phyloP scores from a whole-genome alignment of 2,329 filamentous ascomycete species.

The Aspergillus fijiensis region DNA sequence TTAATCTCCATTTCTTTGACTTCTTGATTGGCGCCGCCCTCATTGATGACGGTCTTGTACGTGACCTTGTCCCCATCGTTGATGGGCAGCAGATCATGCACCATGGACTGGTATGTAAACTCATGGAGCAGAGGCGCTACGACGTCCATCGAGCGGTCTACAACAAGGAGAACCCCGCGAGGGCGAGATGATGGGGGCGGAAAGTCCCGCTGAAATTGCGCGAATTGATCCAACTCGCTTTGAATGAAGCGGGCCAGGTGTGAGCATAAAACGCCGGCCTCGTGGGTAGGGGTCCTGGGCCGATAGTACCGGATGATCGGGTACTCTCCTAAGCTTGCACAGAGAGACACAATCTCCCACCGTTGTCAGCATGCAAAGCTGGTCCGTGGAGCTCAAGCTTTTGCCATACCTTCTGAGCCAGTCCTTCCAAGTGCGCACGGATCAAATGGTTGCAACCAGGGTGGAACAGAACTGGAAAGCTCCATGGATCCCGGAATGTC shows the following conservation, averaged over 20 bases:
- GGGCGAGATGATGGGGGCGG: conserved; percentile 72
- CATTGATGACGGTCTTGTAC: conserved; percentile 77
- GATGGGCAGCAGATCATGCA: conserved; percentile 85
- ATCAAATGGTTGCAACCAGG: conserved; percentile 84
- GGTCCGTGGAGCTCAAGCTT: conserved; percentile 16
- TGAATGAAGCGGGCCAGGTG: conserved; percentile 90
- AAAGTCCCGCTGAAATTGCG: conserved; percentile 78
- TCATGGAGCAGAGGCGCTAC: conserved; percentile 87
- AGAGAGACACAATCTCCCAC: conserved; percentile 74
- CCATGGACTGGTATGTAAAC: conserved; percentile 98
- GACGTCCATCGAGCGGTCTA: conserved; percentile 90
- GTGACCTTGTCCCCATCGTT: conserved; percentile 85
- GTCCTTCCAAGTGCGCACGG: conserved; percentile 73
- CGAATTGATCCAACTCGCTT: conserved; percentile 85
- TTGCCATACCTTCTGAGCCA: conserved; percentile 76
- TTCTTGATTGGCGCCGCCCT: conserved; percentile 67
- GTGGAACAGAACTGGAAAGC: conserved; percentile 89
- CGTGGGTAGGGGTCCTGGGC: conserved; percentile 72
- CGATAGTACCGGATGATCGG: conserved; percentile 90
- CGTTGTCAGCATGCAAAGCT: conserved; percentile 13
- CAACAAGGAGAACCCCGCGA: conserved; percentile 78
- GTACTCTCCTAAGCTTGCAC: conserved; percentile 89
- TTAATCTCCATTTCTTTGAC: conserved; percentile 88
- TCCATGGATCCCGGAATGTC: conserved; percentile 92
- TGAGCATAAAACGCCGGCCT: conserved; percentile 81